Evolutionary conservation across 2,329 filamentous ascomycete species (phyloP), one percentile per base, ranked within the genome.

Genomic region (Colletotrichum musicola): DNA sequence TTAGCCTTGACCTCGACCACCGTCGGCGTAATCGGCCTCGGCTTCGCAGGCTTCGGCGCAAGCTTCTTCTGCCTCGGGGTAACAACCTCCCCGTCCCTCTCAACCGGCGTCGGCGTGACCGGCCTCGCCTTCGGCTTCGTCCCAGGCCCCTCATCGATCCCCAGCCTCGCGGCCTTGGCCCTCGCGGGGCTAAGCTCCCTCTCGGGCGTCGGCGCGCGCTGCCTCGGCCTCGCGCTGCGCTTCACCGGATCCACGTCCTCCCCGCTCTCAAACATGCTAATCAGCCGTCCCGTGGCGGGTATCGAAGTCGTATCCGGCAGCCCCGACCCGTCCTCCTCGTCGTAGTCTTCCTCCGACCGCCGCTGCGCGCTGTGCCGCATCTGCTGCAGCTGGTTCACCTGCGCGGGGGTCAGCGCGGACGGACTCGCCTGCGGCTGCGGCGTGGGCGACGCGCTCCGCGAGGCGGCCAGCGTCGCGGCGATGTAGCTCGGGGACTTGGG

Each of bases 191-290:
- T 77, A 51, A 73, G 62, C 30, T 72, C 67, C 63, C 76, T 75
- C 14, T 78, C 74, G 3, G 80, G 77, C 10, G 78, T 81, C 50
- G 75, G 67, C 14, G 77, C 70, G 55, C 74, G 77, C 66, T 74
- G 50, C 49, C 71, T 74, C 4, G 73, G 70, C 42, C 69, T 51
- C 10, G 54, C n/a, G 60, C 57, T 71, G 62, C 74, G 81, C 74
- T 81, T 82, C 6, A 77, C 73, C 4, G 78, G 77, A 51, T 80
- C 77, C n/a, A 72, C 73, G 16, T 71, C 58, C 14, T 46, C 66
- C 6, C 25, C 72, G 42, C 54, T 38, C 78, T 94, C 92, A 72
- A 93, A 93, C 80, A 93, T 84, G 46, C 87, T 87, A 62, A 93
- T 90, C 20, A 93, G 81, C 4, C 89, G 87, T 3, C 83, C 88